Percentiles rank a stretch among this genome's conserved stretches.
Evolutionary conservation across 768 basidiomycete genomes (phyloP).

Genomic region (Leccinum fibrillosum): DNA sequence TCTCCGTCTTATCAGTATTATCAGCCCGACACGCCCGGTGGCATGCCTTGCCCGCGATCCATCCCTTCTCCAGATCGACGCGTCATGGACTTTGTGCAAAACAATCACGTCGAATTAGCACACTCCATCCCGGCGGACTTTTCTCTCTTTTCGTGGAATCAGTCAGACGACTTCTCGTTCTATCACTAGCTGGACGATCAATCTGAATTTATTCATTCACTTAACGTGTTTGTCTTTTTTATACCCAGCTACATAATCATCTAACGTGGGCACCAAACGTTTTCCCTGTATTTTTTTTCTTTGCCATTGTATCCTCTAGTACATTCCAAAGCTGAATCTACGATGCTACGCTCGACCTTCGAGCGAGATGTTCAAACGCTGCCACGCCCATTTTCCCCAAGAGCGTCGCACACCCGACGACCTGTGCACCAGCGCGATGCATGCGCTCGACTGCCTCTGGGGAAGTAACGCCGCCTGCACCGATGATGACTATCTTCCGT

Average conservation of each 20-base stretch:
- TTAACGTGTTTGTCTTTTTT: slow-evolving; percentile 8
- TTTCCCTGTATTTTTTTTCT: slow-evolving; percentile 3
- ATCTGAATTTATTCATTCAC: slow-evolving; percentile 28
- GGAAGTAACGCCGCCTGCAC: slow-evolving; percentile 76
- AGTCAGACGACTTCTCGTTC: slow-evolving; percentile 20
- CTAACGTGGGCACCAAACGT: background rate
- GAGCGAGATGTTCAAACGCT: slow-evolving; percentile 47
- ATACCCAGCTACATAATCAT: slow-evolving; percentile 16
- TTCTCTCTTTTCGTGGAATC: slow-evolving; percentile 23
- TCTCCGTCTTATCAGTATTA: slow-evolving; percentile 6
- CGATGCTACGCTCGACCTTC: background rate
- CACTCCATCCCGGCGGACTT: slow-evolving; percentile 12
- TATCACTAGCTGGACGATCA: slow-evolving; percentile 13
- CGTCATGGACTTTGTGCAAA: slow-evolving; percentile 11
- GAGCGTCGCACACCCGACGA: slow-evolving; percentile 62
- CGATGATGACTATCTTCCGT: slow-evolving; percentile 57
- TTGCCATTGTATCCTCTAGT: too few species aligned
- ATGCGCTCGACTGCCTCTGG: slow-evolving; percentile 61
- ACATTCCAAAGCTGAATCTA: background rate
- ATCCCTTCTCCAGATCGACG: slow-evolving; percentile 2
- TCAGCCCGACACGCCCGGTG: background rate
- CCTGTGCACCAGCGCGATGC: slow-evolving; percentile 68
- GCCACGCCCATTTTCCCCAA: slow-evolving; percentile 52
- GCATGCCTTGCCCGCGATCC: background rate
- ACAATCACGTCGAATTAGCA: background rate